phyloP scores from a whole-genome alignment of 2,329 filamentous ascomycete genomes.

The Cadophora gregata region DNA sequence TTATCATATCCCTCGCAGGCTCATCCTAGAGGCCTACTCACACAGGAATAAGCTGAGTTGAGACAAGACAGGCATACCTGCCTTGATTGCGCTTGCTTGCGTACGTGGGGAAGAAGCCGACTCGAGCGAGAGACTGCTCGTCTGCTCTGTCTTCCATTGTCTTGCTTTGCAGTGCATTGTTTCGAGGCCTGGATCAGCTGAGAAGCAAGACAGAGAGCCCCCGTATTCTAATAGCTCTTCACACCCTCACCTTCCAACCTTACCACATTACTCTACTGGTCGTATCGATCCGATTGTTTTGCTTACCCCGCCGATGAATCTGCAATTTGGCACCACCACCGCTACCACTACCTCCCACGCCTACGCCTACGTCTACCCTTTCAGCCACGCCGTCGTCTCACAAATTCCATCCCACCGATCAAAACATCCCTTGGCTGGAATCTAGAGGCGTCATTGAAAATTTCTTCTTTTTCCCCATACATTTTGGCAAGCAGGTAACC shows the following conservation, averaged over 20 bases:
- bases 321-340: not conserved
- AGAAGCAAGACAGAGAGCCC: conserved; percentile 17
- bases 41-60: conserved; percentile 35
- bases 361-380: not conserved
- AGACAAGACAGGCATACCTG: conserved; percentile 30
- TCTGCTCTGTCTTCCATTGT: conserved; percentile 9
- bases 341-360: not conserved
- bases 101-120: conserved; percentile 16
- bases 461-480: not conserved
- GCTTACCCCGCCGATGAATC: conserved; percentile 19
- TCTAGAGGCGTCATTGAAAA: not conserved
- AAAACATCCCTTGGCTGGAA: conserved; percentile 1
- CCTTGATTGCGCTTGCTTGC: conserved; percentile 12
- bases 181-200: conserved; percentile 22
- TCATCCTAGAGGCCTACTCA: conserved; percentile 3
- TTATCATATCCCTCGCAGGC: not conserved
- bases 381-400: not conserved
- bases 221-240: conserved; percentile 14
- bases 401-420: not conserved
- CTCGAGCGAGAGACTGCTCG: conserved; percentile 1
- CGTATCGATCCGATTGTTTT: not conserved
- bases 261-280: not conserved
- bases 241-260: conserved; percentile 1
- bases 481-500: conserved; percentile 10
- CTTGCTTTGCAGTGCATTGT: not conserved